Evolutionary conservation across 2,329 filamentous ascomycete genomes (phyloP).

Genomic region (Leptographium wingfieldii): DNA sequence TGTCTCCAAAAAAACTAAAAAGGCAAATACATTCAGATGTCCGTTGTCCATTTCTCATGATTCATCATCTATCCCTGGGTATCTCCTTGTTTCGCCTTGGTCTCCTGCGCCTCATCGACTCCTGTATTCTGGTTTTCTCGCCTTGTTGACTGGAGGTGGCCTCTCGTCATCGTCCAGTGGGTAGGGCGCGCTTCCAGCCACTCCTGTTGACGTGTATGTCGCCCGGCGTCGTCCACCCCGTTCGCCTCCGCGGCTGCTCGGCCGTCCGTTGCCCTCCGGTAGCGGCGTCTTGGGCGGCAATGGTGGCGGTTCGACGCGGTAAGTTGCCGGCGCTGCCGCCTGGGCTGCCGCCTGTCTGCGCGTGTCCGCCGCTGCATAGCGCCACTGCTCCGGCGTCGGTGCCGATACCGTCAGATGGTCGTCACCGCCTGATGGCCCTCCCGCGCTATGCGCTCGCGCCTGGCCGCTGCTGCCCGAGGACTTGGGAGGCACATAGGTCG

Average conservation of each 20-base stretch:
- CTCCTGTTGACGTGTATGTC: neutral
- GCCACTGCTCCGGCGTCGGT: conserved; percentile 47
- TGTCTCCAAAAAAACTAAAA: no score
- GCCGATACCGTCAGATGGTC: conserved; percentile 44
- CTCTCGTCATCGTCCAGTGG: conserved; percentile 68
- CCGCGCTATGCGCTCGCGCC: neutral
- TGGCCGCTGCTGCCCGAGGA: neutral
- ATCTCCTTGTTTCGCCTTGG: neutral
- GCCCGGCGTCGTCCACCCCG: neutral
- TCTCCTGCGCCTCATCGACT: conserved; percentile 1
- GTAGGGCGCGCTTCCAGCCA: conserved; percentile 49
- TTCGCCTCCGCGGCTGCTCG: conserved; percentile 17
- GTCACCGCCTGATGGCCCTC: conserved; percentile 24
- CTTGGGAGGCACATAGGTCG: neutral
- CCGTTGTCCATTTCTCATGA: neutral
- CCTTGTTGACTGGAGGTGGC: conserved; percentile 75
- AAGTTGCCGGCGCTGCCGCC: neutral
- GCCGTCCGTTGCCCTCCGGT: conserved; percentile 30
- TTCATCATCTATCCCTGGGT: neutral
- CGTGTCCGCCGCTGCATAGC: conserved; percentile 25
- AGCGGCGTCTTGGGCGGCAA: conserved; percentile 68
- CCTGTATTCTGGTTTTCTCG: conserved; percentile 64
- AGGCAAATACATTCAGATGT: neutral
- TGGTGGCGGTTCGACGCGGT: conserved; percentile 51
- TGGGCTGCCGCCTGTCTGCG: conserved; percentile 13